phyloP scores from a whole-genome alignment of 1,284 basidiomycete genomes.

The Cutaneotrichosporon sp. region DNA sequence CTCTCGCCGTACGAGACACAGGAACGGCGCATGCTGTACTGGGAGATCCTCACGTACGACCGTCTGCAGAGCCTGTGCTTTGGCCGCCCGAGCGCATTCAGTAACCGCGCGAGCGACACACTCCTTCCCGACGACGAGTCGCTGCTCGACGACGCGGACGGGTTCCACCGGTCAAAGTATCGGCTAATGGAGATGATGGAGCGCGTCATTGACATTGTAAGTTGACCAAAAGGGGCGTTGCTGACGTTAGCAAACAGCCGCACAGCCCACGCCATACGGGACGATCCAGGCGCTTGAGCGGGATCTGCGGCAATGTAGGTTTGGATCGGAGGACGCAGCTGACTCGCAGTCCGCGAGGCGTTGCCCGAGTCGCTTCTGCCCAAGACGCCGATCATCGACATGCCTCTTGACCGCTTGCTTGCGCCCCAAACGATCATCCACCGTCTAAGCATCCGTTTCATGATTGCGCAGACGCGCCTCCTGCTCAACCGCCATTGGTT shows the following conservation, averaged over 20 bases:
- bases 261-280: slow-evolving; percentile 30
- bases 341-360: slow-evolving; percentile 30
- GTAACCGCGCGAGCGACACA: slow-evolving; percentile 36
- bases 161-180: slow-evolving; percentile 41
- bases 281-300: slow-evolving; percentile 35
- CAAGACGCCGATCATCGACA: slow-evolving; percentile 28
- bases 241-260: slow-evolving; percentile 39
- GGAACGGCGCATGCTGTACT: slow-evolving; percentile 44
- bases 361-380: slow-evolving; percentile 38
- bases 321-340: neutral
- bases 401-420: slow-evolving; percentile 36
- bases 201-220: slow-evolving; percentile 41
- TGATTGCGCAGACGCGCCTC: slow-evolving; percentile 41
- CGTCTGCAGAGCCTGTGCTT: slow-evolving; percentile 46
- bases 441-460: slow-evolving; percentile 41
- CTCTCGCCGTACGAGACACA: slow-evolving; percentile 41
- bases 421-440: slow-evolving; percentile 45
- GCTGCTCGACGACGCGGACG: slow-evolving; percentile 30
- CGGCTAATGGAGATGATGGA: slow-evolving; percentile 40
- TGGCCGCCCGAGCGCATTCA: slow-evolving; percentile 39
- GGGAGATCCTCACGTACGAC: slow-evolving; percentile 46
- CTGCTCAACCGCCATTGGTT: slow-evolving; percentile 44
- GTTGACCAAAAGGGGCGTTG: neutral
- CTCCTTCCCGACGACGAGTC: slow-evolving; percentile 29
- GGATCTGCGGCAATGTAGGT: slow-evolving; percentile 39